Conservation (phyloP, 768 basidiomycete species). For the Imleria badia region DNA sequence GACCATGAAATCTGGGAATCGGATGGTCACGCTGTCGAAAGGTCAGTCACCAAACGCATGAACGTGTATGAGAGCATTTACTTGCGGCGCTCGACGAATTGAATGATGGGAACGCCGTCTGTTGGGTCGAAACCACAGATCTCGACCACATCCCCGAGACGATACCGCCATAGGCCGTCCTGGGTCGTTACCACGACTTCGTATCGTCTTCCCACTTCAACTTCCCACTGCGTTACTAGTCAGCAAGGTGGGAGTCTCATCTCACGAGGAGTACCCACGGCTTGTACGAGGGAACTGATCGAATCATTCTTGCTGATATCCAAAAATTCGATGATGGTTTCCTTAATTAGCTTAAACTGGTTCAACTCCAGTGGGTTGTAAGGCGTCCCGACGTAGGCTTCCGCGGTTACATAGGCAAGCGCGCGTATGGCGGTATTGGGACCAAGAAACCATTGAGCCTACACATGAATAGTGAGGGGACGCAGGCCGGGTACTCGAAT, state of each 20-base stretch:
- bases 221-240: slow-evolving; percentile 17
- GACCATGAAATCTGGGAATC: too few species aligned
- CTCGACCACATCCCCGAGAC: too few species aligned
- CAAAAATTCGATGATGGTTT: slow-evolving; percentile 15
- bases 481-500: too few species aligned
- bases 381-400: slow-evolving; percentile 3
- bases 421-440: background rate
- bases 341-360: slow-evolving; percentile 3
- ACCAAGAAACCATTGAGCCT: slow-evolving; percentile 13
- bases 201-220: slow-evolving; percentile 7
- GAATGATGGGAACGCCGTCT: slow-evolving; percentile 21
- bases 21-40: background rate
- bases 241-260: background rate
- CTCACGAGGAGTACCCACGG: too few species aligned
- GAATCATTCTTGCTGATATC: slow-evolving; percentile 9
- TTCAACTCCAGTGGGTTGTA: slow-evolving; percentile 9
- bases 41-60: background rate
- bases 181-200: too few species aligned
- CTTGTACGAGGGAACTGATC: background rate
- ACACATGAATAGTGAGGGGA: background rate
- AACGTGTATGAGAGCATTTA: background rate
- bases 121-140: too few species aligned
- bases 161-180: too few species aligned
- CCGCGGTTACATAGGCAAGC: slow-evolving; percentile 3
- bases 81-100: slow-evolving; percentile 17